Evolutionary conservation across 2,329 filamentous ascomycete genomes (phyloP).

Genomic region (Ophiostoma quercus): DNA sequence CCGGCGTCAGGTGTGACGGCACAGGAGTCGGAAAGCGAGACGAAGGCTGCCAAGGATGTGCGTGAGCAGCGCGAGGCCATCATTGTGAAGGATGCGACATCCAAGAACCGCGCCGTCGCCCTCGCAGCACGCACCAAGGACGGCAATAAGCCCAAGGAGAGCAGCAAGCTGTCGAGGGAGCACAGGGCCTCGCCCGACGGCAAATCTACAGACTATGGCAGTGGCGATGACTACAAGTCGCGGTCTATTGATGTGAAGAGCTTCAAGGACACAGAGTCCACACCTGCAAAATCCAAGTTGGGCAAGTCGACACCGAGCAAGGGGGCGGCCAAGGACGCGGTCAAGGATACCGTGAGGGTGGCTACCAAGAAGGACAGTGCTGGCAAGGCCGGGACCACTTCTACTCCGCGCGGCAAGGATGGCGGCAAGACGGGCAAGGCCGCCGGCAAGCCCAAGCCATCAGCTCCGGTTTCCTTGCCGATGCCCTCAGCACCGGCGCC

Average conservation of each 20-base stretch:
- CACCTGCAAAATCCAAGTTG: conserved; percentile 16
- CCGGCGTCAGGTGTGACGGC: not conserved
- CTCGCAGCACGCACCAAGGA: conserved; percentile 23
- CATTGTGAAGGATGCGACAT: conserved; percentile 22
- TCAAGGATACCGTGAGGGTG: not conserved
- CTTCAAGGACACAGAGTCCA: not conserved
- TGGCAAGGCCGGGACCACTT: not conserved
- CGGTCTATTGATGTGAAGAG: conserved; percentile 20
- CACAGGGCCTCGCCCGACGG: conserved; percentile 23
- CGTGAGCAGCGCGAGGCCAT: conserved; percentile 25
- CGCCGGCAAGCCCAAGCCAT: conserved; percentile 14
- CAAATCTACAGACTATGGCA: not conserved
- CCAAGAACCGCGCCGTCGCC: conserved; percentile 20
- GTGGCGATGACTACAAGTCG: conserved; percentile 12
- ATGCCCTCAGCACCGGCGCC: conserved; percentile 26
- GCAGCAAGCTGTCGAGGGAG: conserved; percentile 26
- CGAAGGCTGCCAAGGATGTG: conserved; percentile 22
- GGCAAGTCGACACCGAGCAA: conserved; percentile 23
- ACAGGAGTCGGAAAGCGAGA: conserved; percentile 22
- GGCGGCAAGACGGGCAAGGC: conserved; percentile 10
- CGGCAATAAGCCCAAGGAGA: conserved; percentile 25
- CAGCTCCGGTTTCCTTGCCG: conserved; percentile 18
- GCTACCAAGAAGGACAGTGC: conserved; percentile 6
- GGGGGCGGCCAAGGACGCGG: not conserved
- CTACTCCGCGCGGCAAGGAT: not conserved